Percentiles rank a stretch among this genome's conserved stretches.
These are phyloP conservation scores for Wallacemonas sp. DNA, from an alignment of 208 protist genomes.

Conservation along the genomic window DNA sequence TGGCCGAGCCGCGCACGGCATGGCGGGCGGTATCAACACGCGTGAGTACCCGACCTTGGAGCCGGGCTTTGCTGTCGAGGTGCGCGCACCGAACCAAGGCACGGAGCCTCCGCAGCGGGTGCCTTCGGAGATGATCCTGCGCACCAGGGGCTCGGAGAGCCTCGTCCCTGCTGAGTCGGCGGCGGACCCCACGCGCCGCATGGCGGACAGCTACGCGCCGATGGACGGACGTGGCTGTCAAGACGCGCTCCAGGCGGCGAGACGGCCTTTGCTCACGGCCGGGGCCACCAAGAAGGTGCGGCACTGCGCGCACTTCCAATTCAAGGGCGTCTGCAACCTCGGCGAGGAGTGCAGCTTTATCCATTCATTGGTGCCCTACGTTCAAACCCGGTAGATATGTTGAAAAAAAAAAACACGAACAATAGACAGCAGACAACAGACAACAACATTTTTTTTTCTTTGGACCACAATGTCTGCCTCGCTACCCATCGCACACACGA, in stretches of 20 bases:
- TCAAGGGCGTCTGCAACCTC: slow-evolving; percentile 76
- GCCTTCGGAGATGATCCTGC: slow-evolving; percentile 55
- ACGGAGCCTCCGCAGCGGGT: slow-evolving; percentile 51
- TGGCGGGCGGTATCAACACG: slow-evolving; percentile 58
- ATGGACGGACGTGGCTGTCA: no score
- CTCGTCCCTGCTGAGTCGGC: background rate
- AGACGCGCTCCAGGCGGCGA: slow-evolving; percentile 26
- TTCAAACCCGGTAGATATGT: slow-evolving; percentile 25
- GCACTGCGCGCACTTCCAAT: slow-evolving; percentile 85
- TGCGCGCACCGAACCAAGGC: slow-evolving; percentile 63
- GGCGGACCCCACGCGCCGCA: no score
- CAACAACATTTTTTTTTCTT: no score
- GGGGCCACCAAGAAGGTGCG: slow-evolving; percentile 35
- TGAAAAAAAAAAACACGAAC: slow-evolving; percentile 7
- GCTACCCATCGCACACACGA: no score
- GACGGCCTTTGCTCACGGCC: background rate
- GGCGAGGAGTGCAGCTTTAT: slow-evolving; percentile 68
- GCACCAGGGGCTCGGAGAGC: slow-evolving; percentile 39
- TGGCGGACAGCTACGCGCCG: no score
- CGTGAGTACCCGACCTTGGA: slow-evolving; percentile 47
- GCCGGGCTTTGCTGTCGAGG: slow-evolving; percentile 44
- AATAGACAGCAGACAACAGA: no score
- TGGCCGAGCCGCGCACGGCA: slow-evolving; percentile 25
- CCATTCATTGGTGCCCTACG: slow-evolving; percentile 66
- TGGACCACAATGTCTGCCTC: no score